Evolutionary conservation across 106 monocot genomes (phyloP).

Genomic region (Dioscorea alata): DNA sequence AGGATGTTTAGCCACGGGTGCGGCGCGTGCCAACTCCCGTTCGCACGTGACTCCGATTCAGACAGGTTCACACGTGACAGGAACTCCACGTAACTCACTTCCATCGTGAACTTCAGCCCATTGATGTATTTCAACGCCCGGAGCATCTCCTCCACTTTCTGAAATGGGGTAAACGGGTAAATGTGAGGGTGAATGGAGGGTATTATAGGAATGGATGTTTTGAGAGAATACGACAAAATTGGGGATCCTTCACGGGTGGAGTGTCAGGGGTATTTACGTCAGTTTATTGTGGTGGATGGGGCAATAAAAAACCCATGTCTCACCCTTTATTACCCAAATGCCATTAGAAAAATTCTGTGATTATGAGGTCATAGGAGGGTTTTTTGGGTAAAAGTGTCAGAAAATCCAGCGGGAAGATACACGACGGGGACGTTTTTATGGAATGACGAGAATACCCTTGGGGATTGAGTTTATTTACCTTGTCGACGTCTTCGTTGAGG

Average conservation of each 20-base stretch:
- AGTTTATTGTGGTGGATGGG: background rate
- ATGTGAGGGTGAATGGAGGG: background rate
- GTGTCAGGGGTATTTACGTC: constrained; percentile 20
- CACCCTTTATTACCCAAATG: background rate
- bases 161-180: background rate
- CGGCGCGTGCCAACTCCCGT: constrained; percentile 72
- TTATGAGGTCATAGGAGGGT: background rate
- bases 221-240: constrained; percentile 5
- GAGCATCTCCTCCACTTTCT: constrained; percentile 51
- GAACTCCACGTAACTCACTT: constrained; percentile 73
- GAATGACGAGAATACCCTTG: constrained; percentile 12
- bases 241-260: constrained; percentile 21
- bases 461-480: constrained; percentile 33
- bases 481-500: constrained; percentile 31
- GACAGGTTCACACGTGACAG: constrained; percentile 66
- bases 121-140: constrained; percentile 40
- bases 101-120: constrained; percentile 59
- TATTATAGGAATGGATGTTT: background rate
- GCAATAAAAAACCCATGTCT: too few relatives aligned
- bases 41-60: constrained; percentile 63
- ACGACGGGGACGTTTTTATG: background rate
- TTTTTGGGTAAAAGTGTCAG: constrained; percentile 8
- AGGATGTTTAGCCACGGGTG: constrained; percentile 96
- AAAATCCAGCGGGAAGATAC: constrained; percentile 35
- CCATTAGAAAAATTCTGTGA: background rate